These are phyloP conservation scores for Quercus lobata DNA, from an alignment of 331 rosid species.

Conservation along the genomic window DNA sequence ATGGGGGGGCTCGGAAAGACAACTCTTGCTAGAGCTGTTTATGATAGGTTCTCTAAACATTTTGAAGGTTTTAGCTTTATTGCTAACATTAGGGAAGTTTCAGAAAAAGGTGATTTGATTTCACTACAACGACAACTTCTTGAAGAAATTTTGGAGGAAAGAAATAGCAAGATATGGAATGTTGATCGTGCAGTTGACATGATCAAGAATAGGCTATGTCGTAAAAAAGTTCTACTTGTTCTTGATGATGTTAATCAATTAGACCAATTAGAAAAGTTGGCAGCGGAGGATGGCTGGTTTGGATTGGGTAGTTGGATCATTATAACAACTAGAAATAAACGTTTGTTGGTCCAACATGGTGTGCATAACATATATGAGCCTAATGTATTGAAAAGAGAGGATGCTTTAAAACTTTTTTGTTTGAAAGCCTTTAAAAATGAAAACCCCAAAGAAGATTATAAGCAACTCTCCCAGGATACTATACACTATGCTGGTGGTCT, in stretches of 20 bases:
- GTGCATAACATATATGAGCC: accelerated
- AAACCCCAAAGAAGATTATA: accelerated
- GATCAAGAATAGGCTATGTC: accelerated
- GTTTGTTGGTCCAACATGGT: too few species aligned
- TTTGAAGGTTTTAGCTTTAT: too few species aligned
- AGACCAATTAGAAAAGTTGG: too few species aligned
- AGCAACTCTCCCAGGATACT: too few species aligned
- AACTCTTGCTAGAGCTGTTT: too few species aligned
- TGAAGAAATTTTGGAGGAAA: accelerated
- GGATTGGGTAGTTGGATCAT: too few species aligned
- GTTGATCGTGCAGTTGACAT: accelerated
- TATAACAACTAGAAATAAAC: too few species aligned
- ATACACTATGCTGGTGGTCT: accelerated
- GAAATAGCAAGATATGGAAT: accelerated
- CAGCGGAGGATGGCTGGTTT: accelerated
- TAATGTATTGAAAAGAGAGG: accelerated
- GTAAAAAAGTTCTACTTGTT: too few species aligned
- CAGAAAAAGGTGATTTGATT: accelerated
- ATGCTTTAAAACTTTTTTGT: too few species aligned
- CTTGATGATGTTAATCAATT: too few species aligned
- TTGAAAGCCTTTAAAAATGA: accelerated
- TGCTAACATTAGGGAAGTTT: accelerated
- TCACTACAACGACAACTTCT: too few species aligned
- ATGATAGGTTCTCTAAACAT: accelerated
- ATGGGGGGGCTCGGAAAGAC: too few species aligned